These are phyloP conservation scores for Zangia roseola DNA, from an alignment of 768 basidiomycete species.

Conservation along the genomic window DNA sequence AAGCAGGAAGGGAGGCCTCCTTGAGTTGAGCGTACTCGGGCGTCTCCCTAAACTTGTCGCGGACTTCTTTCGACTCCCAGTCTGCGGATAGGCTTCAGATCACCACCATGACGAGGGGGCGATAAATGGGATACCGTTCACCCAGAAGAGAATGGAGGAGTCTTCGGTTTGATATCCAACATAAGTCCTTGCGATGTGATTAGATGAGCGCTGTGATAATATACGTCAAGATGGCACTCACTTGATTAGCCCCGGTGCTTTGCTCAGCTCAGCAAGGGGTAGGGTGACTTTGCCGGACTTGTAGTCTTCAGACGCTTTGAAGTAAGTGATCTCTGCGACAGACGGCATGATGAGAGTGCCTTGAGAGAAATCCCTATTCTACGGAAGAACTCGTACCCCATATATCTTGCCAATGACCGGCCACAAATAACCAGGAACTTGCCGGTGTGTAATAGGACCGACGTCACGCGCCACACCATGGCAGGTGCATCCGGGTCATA, in stretches of 20 bases:
- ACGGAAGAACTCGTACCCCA: too few species aligned
- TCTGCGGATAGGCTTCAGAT: conserved; percentile 16
- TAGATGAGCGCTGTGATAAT: conserved; percentile 5
- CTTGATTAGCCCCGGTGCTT: conserved; percentile 21
- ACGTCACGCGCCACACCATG: too few species aligned
- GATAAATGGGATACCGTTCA: conserved; percentile 13
- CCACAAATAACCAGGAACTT: conserved; percentile 1
- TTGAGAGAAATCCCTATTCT: too few species aligned
- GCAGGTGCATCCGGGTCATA: too few species aligned
- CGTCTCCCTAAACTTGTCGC: conserved; percentile 12
- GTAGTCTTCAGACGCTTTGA: conserved; percentile 22
- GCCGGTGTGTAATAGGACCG: neutral
- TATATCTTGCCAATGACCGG: too few species aligned
- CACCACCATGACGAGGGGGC: neutral
- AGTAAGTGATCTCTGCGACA: conserved; percentile 25
- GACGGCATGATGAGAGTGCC: conserved; percentile 22
- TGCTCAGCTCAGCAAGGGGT: conserved; percentile 6
- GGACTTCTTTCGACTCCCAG: conserved; percentile 25
- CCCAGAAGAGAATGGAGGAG: conserved; percentile 24
- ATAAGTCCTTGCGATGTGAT: conserved; percentile 23
- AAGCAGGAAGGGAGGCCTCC: conserved; percentile 10
- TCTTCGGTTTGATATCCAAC: conserved; percentile 31
- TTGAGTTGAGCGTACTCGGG: conserved; percentile 3
- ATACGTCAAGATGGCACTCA: conserved; percentile 1
- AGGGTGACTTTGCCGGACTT: conserved; percentile 17